phyloP scores from a whole-genome alignment of 1,284 basidiomycete species.

The Calocybe gambosa region DNA sequence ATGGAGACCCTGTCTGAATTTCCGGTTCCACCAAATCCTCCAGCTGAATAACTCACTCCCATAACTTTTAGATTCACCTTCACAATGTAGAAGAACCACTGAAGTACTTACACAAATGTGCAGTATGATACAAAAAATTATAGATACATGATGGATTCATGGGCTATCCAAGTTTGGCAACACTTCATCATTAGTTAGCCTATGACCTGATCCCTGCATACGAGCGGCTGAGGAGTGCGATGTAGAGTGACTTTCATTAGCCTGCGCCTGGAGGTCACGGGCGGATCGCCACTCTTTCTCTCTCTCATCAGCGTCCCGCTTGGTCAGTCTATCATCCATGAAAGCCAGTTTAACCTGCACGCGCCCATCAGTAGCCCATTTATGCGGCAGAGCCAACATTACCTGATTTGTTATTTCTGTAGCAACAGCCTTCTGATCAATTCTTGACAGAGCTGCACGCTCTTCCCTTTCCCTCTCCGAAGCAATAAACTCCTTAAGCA shows the following conservation, averaged over 20 bases:
- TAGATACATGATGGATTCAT: not conserved
- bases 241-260: not conserved
- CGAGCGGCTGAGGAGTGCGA: constrained; percentile 15
- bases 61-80: constrained; percentile 25
- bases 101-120: no score
- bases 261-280: constrained; percentile 20
- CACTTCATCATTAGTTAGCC: constrained; percentile 19
- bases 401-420: constrained; percentile 52
- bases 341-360: constrained; percentile 64
- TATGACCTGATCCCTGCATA: constrained; percentile 29
- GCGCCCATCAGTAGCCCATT: not conserved
- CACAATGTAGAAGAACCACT: no score
- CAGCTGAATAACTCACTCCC: constrained; percentile 27
- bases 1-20: constrained; percentile 28
- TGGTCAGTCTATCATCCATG: constrained; percentile 65
- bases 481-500: constrained; percentile 56
- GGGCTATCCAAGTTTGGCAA: constrained; percentile 14
- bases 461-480: constrained; percentile 51
- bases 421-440: constrained; percentile 50
- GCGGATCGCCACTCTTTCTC: constrained; percentile 48
- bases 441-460: constrained; percentile 37
- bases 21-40: constrained; percentile 34
- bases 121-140: not conserved
- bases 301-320: constrained; percentile 45
- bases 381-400: constrained; percentile 8